Evolutionary conservation across 2,329 filamentous ascomycete genomes (phyloP), one percentile per base, ranked within the genome.

Genomic region (Claviceps sp.): DNA sequence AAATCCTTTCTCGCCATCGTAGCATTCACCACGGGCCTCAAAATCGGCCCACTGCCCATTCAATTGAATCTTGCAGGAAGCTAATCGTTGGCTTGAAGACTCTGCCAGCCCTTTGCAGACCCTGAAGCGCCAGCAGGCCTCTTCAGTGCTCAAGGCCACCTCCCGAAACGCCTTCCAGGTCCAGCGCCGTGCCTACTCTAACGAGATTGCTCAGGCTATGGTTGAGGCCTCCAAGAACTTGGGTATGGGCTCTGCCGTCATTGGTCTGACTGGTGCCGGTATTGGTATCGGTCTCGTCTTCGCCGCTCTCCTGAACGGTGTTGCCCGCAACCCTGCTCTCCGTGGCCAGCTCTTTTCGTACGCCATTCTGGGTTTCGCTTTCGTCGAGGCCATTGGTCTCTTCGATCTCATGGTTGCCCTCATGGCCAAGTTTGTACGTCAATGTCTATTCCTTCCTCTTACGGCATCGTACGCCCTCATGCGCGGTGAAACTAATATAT

Each of bases 231-330:
- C 86, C 74, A 86, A 89, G 82, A 89, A 89, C 84, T 72, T 89
- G 68, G 86, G 86, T 81, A 89, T 89, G 85, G 86, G 86, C 74
- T 78, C 83, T 65, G 88, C 88, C 68, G 88, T 88, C 77, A 89
- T 94, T 70, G 88, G 88, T 85, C 85, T 94, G 68, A 87, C 85
- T 70, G 85, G 85, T 85, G 85, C 87, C 70, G 86, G 87, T 89
- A 88, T 93, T 73, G 88, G 88, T 87, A 94, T 93, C 75, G 88
- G 88, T 80, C 83, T 91, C 70, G 88, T 94, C 70, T 94, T 94
- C 82, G 87, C 85, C 70, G 84, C 87, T 68, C 87, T 94, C 71
- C 80, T 94, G 70, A 84, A 87, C 75, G 83, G 83, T 77, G 87
- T 93, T 72, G 87, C 88, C 78, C 87, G 88, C 78, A 95, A 95